A percentile compares a stretch with the other conserved stretches of the same genome.
These are phyloP conservation scores for Cystofilobasidium macerans DNA, from an alignment of 768 basidiomycete genomes.

Conservation along the genomic window DNA sequence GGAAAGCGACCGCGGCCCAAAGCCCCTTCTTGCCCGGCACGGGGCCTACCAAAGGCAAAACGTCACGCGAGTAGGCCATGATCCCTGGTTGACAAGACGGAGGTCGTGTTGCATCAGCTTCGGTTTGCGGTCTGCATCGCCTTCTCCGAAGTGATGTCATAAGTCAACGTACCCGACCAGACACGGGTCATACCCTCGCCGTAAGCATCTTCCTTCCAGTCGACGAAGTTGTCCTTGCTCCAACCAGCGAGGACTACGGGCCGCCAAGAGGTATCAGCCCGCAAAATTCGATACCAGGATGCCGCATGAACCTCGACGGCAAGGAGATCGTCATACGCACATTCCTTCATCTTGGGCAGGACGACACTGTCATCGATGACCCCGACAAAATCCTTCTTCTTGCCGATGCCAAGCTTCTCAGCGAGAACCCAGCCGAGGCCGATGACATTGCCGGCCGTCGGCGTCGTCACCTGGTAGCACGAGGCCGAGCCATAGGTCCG, in stretches of 20 bases:
- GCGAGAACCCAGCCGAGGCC: conserved; percentile 21
- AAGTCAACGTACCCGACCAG: conserved; percentile 18
- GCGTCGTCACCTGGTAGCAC: conserved; percentile 17
- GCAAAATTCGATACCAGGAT: too few relatives aligned
- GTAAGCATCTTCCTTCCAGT: conserved; percentile 3
- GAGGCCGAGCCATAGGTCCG: conserved; percentile 18
- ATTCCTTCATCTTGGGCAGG: conserved; percentile 1
- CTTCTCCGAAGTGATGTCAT: too few relatives aligned
- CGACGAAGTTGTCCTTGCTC: conserved; percentile 3
- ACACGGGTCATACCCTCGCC: conserved; percentile 18
- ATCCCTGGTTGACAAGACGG: not conserved
- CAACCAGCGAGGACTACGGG: conserved; percentile 10
- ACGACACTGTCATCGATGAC: conserved; percentile 10
- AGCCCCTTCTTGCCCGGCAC: conserved; percentile 14
- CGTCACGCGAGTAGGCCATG: conserved; percentile 25
- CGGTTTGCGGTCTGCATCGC: too few relatives aligned
- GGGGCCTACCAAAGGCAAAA: conserved; percentile 17
- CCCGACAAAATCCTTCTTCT: conserved; percentile 13
- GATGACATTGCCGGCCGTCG: not conserved
- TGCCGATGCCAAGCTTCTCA: not conserved
- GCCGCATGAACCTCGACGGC: not conserved
- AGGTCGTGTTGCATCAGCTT: too few relatives aligned
- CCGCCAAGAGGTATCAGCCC: too few relatives aligned
- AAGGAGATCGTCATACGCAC: conserved; percentile 1
- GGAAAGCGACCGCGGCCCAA: conserved; percentile 6